Percentiles rank a stretch among this genome's conserved stretches.
phyloP scores from a whole-genome alignment of 2,329 filamentous ascomycete genomes.

The Pseudogymnoascus sp. region DNA sequence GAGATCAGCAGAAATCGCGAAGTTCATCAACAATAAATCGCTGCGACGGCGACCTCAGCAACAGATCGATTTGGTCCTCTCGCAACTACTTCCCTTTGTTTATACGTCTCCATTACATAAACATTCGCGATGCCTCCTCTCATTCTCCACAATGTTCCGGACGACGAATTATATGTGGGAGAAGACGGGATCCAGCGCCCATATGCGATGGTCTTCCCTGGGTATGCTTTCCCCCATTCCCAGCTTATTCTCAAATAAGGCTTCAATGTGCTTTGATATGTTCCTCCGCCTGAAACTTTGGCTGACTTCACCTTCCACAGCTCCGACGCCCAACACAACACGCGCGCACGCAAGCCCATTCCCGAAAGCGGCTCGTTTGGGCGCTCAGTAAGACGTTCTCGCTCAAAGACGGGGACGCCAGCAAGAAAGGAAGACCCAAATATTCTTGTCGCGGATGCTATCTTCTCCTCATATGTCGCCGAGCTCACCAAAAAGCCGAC shows the following conservation, averaged over 20 bases:
- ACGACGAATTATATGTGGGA: constrained; percentile 58
- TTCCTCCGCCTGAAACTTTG: not conserved
- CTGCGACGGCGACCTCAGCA: constrained; percentile 1
- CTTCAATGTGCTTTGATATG: too few relatives aligned
- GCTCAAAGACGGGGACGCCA: constrained; percentile 52
- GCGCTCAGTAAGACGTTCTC: constrained; percentile 56
- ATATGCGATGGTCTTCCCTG: constrained; percentile 58
- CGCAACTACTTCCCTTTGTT: not conserved
- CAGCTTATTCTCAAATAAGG: not conserved
- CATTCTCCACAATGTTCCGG: constrained; percentile 60
- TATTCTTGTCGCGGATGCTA: constrained; percentile 50
- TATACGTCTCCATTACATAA: not conserved
- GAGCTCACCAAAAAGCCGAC: constrained; percentile 29
- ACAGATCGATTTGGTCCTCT: not conserved
- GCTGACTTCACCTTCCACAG: not conserved
- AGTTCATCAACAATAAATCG: constrained; percentile 9
- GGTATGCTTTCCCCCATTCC: constrained; percentile 37
- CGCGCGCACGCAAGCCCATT: constrained; percentile 44
- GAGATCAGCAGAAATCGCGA: constrained; percentile 10
- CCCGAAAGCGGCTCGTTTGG: constrained; percentile 58
- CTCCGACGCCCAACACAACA: constrained; percentile 4
- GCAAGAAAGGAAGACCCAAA: constrained; percentile 51
- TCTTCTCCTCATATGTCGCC: constrained; percentile 52
- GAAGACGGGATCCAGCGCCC: constrained; percentile 58
- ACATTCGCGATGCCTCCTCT: constrained; percentile 48